phyloP scores from a whole-genome alignment of 2,329 filamentous ascomycete species.

The Alternaria tenuissima region DNA sequence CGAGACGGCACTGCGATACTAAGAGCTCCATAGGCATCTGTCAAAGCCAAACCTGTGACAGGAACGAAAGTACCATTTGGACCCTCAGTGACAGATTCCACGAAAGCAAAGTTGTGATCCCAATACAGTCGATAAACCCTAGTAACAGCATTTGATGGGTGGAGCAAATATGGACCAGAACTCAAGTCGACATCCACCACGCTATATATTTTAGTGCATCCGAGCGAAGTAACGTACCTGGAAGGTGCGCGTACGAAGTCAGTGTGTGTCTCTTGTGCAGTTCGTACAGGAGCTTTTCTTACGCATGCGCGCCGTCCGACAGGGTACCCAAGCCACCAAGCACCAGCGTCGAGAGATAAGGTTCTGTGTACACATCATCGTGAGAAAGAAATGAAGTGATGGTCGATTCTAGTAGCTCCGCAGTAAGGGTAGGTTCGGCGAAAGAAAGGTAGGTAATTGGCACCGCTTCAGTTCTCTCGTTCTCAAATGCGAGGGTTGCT shows the following conservation, averaged over 20 bases:
- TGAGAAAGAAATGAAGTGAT: background rate
- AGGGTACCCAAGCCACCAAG: conserved; percentile 9
- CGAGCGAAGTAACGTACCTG: conserved; percentile 5
- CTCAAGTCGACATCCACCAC: conserved; percentile 1
- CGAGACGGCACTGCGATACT: conserved; percentile 25
- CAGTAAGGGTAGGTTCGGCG: background rate
- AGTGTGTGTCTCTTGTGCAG: too few relatives aligned
- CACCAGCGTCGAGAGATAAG: conserved; percentile 13
- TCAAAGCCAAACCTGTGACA: conserved; percentile 16
- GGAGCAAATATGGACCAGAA: conserved; percentile 17
- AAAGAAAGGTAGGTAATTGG: conserved; percentile 11
- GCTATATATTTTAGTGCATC: conserved; percentile 12
- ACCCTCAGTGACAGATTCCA: conserved; percentile 21
- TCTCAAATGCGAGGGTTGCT: background rate
- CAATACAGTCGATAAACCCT: conserved; percentile 22
- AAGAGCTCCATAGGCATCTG: conserved; percentile 17
- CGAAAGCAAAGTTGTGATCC: conserved; percentile 20
- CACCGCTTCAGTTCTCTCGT: background rate
- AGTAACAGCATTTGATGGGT: conserved; percentile 15
- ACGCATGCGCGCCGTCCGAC: background rate
- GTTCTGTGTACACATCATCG: conserved; percentile 20
- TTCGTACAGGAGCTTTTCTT: too few relatives aligned
- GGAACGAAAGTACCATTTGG: conserved; percentile 19
- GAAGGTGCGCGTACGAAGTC: too few relatives aligned
- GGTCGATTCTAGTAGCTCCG: background rate